Conservation (phyloP, 2,329 filamentous ascomycete genomes). For the Chaetomium sp. region DNA sequence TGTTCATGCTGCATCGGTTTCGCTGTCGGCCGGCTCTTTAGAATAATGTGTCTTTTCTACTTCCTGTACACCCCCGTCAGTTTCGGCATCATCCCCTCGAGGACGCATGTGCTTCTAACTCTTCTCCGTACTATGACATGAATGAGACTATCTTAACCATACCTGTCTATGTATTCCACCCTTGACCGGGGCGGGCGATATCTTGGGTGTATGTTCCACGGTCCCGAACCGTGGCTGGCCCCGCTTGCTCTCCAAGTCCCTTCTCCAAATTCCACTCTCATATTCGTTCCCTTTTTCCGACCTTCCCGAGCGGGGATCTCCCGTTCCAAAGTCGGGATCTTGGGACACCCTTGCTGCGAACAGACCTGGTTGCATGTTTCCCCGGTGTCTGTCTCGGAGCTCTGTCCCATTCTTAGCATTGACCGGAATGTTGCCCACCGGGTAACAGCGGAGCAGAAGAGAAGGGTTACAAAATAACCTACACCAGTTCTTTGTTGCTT, state of each 20-base stretch:
- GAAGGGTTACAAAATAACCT: too few species aligned
- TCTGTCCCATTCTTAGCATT: conserved; percentile 20
- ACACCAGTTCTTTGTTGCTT: too few species aligned
- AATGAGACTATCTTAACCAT: background rate
- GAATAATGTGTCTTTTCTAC: conserved; percentile 19
- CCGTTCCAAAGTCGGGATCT: background rate
- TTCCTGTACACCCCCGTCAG: background rate
- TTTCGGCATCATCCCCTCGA: background rate
- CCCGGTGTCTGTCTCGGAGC: conserved; percentile 22
- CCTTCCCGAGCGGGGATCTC: conserved; percentile 15
- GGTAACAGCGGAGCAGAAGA: background rate
- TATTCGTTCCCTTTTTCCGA: background rate
- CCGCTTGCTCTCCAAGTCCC: conserved; percentile 7
- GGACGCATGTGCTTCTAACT: background rate
- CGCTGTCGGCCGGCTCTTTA: conserved; percentile 10
- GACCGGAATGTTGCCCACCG: background rate
- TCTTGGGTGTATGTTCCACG: background rate
- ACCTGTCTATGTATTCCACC: background rate
- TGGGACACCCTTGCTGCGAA: background rate
- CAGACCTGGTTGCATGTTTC: conserved; percentile 11
- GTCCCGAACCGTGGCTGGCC: conserved; percentile 19
- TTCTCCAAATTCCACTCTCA: background rate
- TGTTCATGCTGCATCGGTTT: conserved; percentile 15
- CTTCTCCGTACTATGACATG: conserved; percentile 5
- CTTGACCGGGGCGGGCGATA: background rate